These are phyloP conservation scores for Thermomyces lanuginosus DNA, from an alignment of 2,329 filamentous ascomycete genomes.

Conservation along the genomic window DNA sequence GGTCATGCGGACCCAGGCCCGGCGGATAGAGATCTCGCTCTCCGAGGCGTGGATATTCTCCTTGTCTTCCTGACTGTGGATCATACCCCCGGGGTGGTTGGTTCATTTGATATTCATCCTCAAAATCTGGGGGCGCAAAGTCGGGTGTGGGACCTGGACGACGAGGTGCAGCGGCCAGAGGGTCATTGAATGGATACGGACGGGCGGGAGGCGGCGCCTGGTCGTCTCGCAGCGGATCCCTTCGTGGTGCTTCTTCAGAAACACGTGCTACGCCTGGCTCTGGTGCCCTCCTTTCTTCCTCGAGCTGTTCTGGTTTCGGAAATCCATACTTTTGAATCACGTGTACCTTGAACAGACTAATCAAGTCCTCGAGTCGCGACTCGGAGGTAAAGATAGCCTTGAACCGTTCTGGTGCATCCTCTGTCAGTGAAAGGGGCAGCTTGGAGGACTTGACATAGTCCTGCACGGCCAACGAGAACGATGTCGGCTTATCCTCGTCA, in stretches of 20 bases:
- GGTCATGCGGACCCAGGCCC: constrained; percentile 71
- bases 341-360: constrained; percentile 54
- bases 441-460: constrained; percentile 57
- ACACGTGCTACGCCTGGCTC: too few relatives aligned
- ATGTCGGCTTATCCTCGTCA: constrained; percentile 64
- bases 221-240: constrained; percentile 36
- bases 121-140: constrained; percentile 76
- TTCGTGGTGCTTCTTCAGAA: constrained; percentile 25
- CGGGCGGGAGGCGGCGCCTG: constrained; percentile 43
- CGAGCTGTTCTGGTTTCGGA: constrained; percentile 50
- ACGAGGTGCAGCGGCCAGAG: constrained; percentile 43
- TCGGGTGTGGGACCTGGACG: constrained; percentile 52
- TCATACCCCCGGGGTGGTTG: constrained; percentile 41
- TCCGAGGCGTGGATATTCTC: constrained; percentile 54
- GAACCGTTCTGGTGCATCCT: constrained; percentile 19
- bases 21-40: constrained; percentile 77
- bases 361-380: constrained; percentile 51
- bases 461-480: constrained; percentile 55
- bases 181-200: constrained; percentile 52
- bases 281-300: constrained; percentile 23
- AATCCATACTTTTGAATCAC: constrained; percentile 66
- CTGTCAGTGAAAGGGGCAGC: constrained; percentile 33
- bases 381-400: constrained; percentile 57
- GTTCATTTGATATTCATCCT: constrained; percentile 79
- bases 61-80: constrained; percentile 28